These are phyloP conservation scores for Exophiala xenobiotica DNA, from an alignment of 2,329 filamentous ascomycete genomes.

Conservation along the genomic window DNA sequence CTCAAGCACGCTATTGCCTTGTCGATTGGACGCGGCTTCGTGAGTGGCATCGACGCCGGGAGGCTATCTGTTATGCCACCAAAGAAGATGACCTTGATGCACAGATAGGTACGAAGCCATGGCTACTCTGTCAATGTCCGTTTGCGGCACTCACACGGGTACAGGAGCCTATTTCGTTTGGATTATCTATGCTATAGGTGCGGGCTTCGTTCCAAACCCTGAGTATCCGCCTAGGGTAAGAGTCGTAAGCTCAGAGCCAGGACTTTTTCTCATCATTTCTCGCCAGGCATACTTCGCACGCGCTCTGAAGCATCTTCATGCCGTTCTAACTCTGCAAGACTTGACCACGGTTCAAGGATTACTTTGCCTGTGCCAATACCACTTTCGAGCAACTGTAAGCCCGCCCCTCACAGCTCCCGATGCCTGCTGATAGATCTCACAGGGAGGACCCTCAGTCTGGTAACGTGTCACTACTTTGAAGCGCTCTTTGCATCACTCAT, in stretches of 20 bases:
- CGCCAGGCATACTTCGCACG: slow-evolving; percentile 28
- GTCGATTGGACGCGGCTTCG: slow-evolving; percentile 27
- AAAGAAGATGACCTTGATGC: slow-evolving; percentile 66
- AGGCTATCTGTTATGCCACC: slow-evolving; percentile 32
- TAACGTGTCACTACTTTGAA: slow-evolving; percentile 3
- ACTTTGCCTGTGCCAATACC: slow-evolving; percentile 24
- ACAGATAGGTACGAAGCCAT: slow-evolving; percentile 56
- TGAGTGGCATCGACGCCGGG: slow-evolving; percentile 27
- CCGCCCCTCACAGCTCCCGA: not conserved
- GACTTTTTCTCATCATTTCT: not conserved
- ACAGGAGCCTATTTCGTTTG: slow-evolving; percentile 27
- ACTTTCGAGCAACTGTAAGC: slow-evolving; percentile 22
- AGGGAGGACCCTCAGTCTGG: slow-evolving; percentile 24
- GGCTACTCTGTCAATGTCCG: too few species aligned
- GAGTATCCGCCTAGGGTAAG: slow-evolving; percentile 25
- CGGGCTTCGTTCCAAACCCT: slow-evolving; percentile 23
- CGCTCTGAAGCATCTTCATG: slow-evolving; percentile 24
- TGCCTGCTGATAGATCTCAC: not conserved
- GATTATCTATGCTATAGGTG: slow-evolving; percentile 29
- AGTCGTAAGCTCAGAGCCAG: not conserved
- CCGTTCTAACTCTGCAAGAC: slow-evolving; percentile 23
- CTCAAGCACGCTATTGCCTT: slow-evolving; percentile 29
- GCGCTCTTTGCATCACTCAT: not conserved
- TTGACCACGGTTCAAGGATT: slow-evolving; percentile 26
- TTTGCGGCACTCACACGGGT: not conserved